These are phyloP conservation scores for Xylariaceae sp. DNA, from an alignment of 2,329 filamentous ascomycete species.

Conservation along the genomic window DNA sequence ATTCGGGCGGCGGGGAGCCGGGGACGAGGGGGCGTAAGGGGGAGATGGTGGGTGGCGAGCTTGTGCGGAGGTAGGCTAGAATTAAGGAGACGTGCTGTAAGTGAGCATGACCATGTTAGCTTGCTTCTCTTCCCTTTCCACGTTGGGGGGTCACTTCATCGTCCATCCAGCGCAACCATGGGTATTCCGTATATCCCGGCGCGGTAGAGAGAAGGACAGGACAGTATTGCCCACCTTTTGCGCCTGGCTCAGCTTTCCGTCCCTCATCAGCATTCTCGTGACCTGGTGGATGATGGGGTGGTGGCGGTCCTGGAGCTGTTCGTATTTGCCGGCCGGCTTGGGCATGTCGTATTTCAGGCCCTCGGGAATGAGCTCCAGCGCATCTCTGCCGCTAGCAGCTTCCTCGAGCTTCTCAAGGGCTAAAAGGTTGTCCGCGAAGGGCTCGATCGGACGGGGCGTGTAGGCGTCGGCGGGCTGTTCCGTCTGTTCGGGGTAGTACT, in stretches of 20 bases:
- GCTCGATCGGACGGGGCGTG: slow-evolving; percentile 17
- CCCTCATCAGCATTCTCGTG: slow-evolving; percentile 82
- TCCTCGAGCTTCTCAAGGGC: slow-evolving; percentile 29
- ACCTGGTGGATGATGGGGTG: slow-evolving; percentile 81
- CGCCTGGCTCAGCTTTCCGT: slow-evolving; percentile 87
- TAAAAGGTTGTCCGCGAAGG: slow-evolving; percentile 29
- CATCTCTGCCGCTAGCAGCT: slow-evolving; percentile 26
- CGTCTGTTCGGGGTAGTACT: slow-evolving; percentile 1
- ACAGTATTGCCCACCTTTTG: slow-evolving; percentile 58
- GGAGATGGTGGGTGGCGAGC: slow-evolving; percentile 71
- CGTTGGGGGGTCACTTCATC: no score
- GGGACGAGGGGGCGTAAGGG: slow-evolving; percentile 67
- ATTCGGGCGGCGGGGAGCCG: slow-evolving; percentile 66
- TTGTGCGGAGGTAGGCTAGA: slow-evolving; percentile 77
- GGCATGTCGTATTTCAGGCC: slow-evolving; percentile 80
- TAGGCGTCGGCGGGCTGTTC: slow-evolving; percentile 5
- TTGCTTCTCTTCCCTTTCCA: background rate
- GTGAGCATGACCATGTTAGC: slow-evolving; percentile 3
- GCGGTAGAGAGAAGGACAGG: background rate
- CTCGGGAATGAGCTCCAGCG: slow-evolving; percentile 33
- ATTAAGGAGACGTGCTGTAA: slow-evolving; percentile 75
- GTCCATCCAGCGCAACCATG: no score
- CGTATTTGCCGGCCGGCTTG: slow-evolving; percentile 45
- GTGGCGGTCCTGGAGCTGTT: slow-evolving; percentile 74
- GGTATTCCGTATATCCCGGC: background rate